phyloP scores from a whole-genome alignment of 805 yeast species.

The Martiniozyma abietophila region DNA sequence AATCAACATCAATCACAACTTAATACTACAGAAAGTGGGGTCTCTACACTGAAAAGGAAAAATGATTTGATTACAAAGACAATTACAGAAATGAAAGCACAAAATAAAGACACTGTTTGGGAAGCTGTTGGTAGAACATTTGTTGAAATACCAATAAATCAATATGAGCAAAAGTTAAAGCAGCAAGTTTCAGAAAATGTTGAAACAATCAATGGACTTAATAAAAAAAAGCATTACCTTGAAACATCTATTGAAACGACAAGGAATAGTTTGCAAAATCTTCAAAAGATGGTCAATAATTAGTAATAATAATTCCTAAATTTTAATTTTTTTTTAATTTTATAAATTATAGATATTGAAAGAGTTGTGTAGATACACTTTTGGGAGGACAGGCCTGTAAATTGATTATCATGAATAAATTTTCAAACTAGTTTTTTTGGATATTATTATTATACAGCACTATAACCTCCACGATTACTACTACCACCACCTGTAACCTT shows the following conservation, averaged over 20 bases:
- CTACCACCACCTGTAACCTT: constrained; percentile 51
- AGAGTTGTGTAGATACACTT: too few relatives aligned
- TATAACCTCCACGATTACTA: constrained; percentile 71
- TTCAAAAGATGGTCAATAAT: constrained; percentile 3
- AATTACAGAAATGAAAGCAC: constrained; percentile 38
- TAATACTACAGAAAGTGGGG: constrained; percentile 24
- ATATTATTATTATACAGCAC: constrained; percentile 57
- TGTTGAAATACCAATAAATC: constrained; percentile 33
- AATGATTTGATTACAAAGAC: constrained; percentile 49
- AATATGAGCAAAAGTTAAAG: constrained; percentile 40
- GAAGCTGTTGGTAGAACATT: constrained; percentile 78
- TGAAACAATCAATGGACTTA: constrained; percentile 52
- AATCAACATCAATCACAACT: constrained; percentile 7
- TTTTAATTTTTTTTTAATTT: too few relatives aligned
- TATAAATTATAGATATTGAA: too few relatives aligned
- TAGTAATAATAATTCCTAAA: too few relatives aligned
- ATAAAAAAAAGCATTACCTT: constrained; percentile 62
- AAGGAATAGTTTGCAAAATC: constrained; percentile 47
- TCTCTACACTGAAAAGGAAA: constrained; percentile 39
- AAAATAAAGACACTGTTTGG: constrained; percentile 55
- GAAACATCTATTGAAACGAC: constrained; percentile 73
- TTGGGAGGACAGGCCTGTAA: too few relatives aligned
- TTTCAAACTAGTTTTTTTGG: not conserved
- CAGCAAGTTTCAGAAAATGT: constrained; percentile 43
- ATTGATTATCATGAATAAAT: not conserved